These are phyloP conservation scores for Mortierella sp. DNA, from an alignment of 371 early-diverging fungal genomes.

Conservation along the genomic window DNA sequence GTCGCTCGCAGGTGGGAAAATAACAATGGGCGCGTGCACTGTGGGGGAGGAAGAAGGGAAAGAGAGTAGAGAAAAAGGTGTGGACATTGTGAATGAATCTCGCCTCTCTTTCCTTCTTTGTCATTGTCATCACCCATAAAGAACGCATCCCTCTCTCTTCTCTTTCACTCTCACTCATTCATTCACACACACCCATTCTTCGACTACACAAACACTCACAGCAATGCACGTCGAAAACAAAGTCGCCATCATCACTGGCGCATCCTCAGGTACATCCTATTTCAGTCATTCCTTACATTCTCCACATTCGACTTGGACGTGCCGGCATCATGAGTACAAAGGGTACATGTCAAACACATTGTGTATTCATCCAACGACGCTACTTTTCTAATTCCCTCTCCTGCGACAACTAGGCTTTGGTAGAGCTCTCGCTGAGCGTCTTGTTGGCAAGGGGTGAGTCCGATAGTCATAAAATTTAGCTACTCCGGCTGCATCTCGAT, in stretches of 20 bases:
- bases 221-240: constrained; percentile 35
- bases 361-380: background rate
- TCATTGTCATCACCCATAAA: background rate
- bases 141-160: background rate
- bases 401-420: constrained; percentile 26
- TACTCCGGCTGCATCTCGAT: background rate
- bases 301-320: background rate
- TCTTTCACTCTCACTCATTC: background rate
- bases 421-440: constrained; percentile 35
- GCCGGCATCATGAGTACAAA: background rate
- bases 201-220: background rate
- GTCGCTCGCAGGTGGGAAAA: background rate
- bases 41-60: background rate
- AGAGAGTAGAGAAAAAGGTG: background rate
- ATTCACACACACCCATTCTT: background rate
- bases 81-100: background rate
- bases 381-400: background rate
- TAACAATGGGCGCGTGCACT: background rate
- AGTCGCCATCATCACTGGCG: constrained; percentile 37
- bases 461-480: background rate
- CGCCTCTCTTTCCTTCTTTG: background rate
- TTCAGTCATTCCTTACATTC: background rate
- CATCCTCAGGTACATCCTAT: constrained; percentile 22
- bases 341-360: background rate
- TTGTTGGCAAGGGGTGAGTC: constrained; percentile 38